Base-by-base conservation (phyloP, 139 green algal species). In the Chlorella sp. region DNA sequence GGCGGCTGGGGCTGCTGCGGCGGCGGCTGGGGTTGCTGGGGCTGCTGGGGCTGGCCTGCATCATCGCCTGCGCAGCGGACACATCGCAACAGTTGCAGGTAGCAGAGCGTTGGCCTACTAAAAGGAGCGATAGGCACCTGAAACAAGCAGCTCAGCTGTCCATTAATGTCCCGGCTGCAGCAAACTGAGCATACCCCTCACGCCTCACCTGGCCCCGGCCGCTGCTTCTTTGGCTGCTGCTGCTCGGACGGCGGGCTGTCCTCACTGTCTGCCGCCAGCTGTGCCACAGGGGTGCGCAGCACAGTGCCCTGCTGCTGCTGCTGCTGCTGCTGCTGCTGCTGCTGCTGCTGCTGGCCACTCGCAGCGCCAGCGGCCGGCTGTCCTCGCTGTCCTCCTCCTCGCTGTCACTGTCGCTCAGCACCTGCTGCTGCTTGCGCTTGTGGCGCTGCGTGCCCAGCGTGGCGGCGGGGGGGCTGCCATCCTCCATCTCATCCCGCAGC, bases 261-360 rank as follows among this genome's bases (percentile, higher is more conserved):
- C 51, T 60, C 51, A 15, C 51, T 60, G 51, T 60, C 51, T 21
- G 51, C 2, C 51, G 13, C 11, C 51, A 60, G 51, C 51, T 60
- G 51, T 15, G 21, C 51, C 51, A 21, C 51, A 20, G 51, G 51
- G 51, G 51, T 60, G 51, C 51, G 51, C 13, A 15, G 11, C 51
- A 21, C 51, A 23, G 51, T 5, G 18, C 30, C 9, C 30, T 44
- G 67, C 67, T 44, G 18, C 32, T 72, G 28, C 65, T 72, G 65
- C 28, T 72, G 65, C 65, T 72, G 65, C 65, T 72, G 25, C 65
- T n/a, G n/a, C n/a, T n/a, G n/a, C n/a, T n/a, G n/a, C n/a, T n/a
- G n/a, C n/a, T n/a, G n/a, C n/a, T n/a, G n/a, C n/a, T n/a, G n/a
- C n/a, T n/a, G n/a, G n/a, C n/a, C n/a, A 11, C 30, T 18, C 36